phyloP scores from a whole-genome alignment of 257 asterid species.

The Solanum piurae region DNA sequence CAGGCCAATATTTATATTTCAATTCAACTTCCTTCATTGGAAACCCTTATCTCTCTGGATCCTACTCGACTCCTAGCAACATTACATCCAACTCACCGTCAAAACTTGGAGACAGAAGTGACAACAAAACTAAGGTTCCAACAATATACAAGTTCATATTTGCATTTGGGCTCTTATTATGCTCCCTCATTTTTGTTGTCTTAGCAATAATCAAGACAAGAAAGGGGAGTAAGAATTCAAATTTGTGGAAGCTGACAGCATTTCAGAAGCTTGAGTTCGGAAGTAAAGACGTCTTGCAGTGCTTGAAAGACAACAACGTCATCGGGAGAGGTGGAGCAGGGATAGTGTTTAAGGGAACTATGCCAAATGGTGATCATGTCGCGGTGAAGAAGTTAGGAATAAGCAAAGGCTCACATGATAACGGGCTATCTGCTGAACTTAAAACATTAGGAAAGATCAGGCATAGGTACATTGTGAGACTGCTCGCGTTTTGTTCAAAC shows the following conservation, averaged over 20 bases:
- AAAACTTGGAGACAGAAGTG: background rate
- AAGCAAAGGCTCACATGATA: constrained; percentile 27
- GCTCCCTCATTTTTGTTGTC: constrained; percentile 23
- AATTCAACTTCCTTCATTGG: constrained; percentile 29
- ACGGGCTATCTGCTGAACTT: constrained; percentile 27
- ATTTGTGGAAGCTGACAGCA: constrained; percentile 35
- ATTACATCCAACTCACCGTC: constrained; percentile 2
- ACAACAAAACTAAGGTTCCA: constrained; percentile 19
- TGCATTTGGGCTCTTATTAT: constrained; percentile 24
- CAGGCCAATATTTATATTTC: constrained; percentile 30
- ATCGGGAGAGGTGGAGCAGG: constrained; percentile 49
- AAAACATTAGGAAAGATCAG: constrained; percentile 27
- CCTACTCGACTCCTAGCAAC: constrained; percentile 15
- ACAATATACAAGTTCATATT: constrained; percentile 33
- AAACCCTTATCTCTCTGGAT: constrained; percentile 34
- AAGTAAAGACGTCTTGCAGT: constrained; percentile 28
- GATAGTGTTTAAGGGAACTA: constrained; percentile 25
- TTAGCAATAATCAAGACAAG: constrained; percentile 30
- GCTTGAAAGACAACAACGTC: constrained; percentile 30
- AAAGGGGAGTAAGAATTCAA: constrained; percentile 11
- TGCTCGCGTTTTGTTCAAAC: constrained; percentile 25
- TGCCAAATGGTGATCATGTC: constrained; percentile 23
- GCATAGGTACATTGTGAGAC: constrained; percentile 27
- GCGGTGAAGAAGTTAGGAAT: constrained; percentile 30
- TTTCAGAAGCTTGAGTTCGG: constrained; percentile 34